Base-by-base conservation (phyloP, 768 basidiomycete species). In the Phaffia australis region DNA sequence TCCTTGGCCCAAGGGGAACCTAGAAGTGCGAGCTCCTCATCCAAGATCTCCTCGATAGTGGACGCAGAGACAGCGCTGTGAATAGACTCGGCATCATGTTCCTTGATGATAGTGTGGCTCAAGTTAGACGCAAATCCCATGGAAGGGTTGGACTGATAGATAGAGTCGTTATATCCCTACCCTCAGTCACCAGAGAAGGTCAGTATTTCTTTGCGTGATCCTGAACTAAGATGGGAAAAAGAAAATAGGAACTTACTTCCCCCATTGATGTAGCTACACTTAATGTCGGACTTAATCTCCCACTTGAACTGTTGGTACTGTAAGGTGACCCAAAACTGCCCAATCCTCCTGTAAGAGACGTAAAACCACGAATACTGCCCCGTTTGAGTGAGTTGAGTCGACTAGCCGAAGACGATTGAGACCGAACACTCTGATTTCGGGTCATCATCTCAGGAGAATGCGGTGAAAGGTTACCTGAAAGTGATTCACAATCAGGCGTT, bases 1-100 rank as follows among this genome's bases (percentile, higher is more conserved):
- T 99, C 95, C 77, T 99, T 99, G 0, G 95, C 95, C 94, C 94
- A 99, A 0, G 95, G 95, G 6, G 95, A 85, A 19, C 95, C 95
- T 19, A 95, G 84, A 48, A 98, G 79, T 1, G 94, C 94, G 16
- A 99, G 81, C 77, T 95, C 91, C 76, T 98, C 95, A 72, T 98
- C 94, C 8, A 87, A 85, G 67, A 97, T 89, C 3, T 76, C 72
- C 21, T 75, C 77, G 21, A 72, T 70, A 60, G 89, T 90, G 30
- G 86, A 85, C 32, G 74, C 77, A 5, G 88, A 84, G 49, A 80
- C 82, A 23, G 81, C 81, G 74, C 86, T 89, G 47, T 80, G 79
- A 25, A 83, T 73, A 89, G 60, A 83, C 64, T 93, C 89, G 71
- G 90, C 89, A 76, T 97, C 93, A 0, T 88, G 81, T 77, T 98